Percentiles rank a stretch among this genome's conserved stretches.
Evolutionary conservation across 805 yeast genomes (phyloP).

Genomic region (Teunomyces stri): DNA sequence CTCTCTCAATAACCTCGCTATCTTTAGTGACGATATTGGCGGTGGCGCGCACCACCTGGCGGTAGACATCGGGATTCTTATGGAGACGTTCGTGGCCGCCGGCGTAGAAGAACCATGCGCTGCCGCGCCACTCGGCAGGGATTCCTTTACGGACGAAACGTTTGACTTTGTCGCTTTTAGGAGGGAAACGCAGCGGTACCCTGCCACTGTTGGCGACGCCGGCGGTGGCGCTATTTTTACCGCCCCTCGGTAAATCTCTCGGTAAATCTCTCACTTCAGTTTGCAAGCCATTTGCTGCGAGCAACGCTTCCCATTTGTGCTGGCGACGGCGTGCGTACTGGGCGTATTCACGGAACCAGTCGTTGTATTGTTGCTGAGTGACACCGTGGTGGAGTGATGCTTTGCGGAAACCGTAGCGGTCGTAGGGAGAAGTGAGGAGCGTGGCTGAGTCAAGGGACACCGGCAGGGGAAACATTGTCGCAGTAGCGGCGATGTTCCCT

Average conservation of each 20-base stretch:
- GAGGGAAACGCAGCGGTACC: conserved; percentile 39
- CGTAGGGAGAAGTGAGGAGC: conserved; percentile 27
- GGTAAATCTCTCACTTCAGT: no score
- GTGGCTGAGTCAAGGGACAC: no score
- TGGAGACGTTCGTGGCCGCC: conserved; percentile 73
- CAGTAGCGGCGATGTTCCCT: no score
- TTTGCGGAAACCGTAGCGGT: conserved; percentile 87
- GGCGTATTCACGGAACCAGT: conserved; percentile 73
- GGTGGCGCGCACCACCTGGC: conserved; percentile 60
- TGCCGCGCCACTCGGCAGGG: conserved; percentile 97
- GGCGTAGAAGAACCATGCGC: conserved; percentile 95
- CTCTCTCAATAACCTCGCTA: conserved; percentile 91
- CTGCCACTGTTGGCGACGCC: no score
- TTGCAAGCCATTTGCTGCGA: conserved; percentile 28
- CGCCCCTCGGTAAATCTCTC: no score
- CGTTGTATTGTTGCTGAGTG: conserved; percentile 43
- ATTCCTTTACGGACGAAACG: conserved; percentile 86
- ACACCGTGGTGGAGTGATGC: conserved; percentile 14
- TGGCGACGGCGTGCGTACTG: conserved; percentile 62
- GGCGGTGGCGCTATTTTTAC: no score
- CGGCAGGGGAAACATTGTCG: no score
- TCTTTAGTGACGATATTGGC: conserved; percentile 59
- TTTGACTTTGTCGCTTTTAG: conserved; percentile 73
- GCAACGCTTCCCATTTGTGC: conserved; percentile 69
- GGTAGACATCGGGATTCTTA: conserved; percentile 73